Conservation (phyloP, 2,329 filamentous ascomycete species). For the Acephala macrosclerotiorum region DNA sequence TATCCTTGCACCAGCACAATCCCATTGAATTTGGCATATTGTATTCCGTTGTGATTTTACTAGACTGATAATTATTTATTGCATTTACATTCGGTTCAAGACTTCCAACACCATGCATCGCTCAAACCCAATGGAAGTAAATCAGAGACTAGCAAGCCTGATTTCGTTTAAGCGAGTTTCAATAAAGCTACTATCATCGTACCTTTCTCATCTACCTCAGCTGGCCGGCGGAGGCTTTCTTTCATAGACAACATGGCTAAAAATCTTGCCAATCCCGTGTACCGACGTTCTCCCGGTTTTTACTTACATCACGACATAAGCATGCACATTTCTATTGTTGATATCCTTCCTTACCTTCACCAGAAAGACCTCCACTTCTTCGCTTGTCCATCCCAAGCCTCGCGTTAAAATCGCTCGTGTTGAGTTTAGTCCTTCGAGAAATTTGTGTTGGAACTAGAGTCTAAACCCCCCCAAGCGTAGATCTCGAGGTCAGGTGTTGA, state of each 20-base stretch:
- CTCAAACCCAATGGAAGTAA: too few relatives aligned
- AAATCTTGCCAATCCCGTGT: neutral
- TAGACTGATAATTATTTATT: too few relatives aligned
- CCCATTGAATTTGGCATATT: too few relatives aligned
- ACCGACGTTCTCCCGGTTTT: neutral
- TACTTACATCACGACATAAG: conserved; percentile 31
- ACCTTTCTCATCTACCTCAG: neutral
- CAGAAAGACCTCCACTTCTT: conserved; percentile 38
- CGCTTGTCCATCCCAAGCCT: conserved; percentile 26
- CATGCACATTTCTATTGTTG: conserved; percentile 43
- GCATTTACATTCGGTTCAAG: too few relatives aligned
- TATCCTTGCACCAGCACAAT: too few relatives aligned
- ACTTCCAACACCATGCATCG: too few relatives aligned
- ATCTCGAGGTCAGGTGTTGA: conserved; percentile 18
- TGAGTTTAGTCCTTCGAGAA: conserved; percentile 19
- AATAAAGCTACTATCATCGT: too few relatives aligned
- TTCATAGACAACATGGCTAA: conserved; percentile 15
- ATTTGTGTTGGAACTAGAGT: conserved; percentile 28
- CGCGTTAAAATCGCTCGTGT: conserved; percentile 30
- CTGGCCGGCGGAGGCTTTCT: conserved; percentile 1
- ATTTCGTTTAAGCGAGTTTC: too few relatives aligned
- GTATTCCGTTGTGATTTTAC: too few relatives aligned
- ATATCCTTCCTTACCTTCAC: conserved; percentile 44
- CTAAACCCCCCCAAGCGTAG: conserved; percentile 16
- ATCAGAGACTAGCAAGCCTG: too few relatives aligned